These are phyloP conservation scores for Nelumbo lutea DNA, from an alignment of 164 flowering plant genomes.

Conservation along the genomic window DNA sequence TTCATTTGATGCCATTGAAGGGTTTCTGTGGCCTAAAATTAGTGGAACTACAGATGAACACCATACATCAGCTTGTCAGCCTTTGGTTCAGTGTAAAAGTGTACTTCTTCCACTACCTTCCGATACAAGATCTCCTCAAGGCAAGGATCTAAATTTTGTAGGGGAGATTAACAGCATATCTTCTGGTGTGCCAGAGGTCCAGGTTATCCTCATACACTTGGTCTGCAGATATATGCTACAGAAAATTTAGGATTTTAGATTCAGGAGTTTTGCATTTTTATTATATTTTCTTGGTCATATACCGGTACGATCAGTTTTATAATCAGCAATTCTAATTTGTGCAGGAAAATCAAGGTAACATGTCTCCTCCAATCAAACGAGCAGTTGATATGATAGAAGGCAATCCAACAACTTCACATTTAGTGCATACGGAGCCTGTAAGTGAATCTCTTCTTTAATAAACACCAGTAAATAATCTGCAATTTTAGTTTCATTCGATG, in stretches of 20 bases:
- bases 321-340: neutral
- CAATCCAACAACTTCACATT: constrained; percentile 1
- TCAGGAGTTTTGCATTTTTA: neutral
- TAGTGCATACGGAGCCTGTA: neutral
- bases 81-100: constrained; percentile 8
- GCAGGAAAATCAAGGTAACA: constrained; percentile 22
- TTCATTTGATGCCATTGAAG: constrained; percentile 59
- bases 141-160: constrained; percentile 18
- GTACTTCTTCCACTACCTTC: constrained; percentile 11
- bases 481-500: neutral
- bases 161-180: constrained; percentile 15
- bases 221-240: neutral
- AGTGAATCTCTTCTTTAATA: neutral
- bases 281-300: too few relatives aligned
- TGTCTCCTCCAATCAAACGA: constrained; percentile 16
- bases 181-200: constrained; percentile 25
- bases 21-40: constrained; percentile 62
- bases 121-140: constrained; percentile 19
- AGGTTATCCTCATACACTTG: constrained; percentile 25
- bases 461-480: neutral
- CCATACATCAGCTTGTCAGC: constrained; percentile 13
- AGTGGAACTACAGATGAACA: constrained; percentile 11
- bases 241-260: neutral
- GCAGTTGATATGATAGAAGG: constrained; percentile 7
- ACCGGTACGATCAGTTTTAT: neutral